Conservation (phyloP, 768 basidiomycete species). For the Tricholoma terreum region DNA sequence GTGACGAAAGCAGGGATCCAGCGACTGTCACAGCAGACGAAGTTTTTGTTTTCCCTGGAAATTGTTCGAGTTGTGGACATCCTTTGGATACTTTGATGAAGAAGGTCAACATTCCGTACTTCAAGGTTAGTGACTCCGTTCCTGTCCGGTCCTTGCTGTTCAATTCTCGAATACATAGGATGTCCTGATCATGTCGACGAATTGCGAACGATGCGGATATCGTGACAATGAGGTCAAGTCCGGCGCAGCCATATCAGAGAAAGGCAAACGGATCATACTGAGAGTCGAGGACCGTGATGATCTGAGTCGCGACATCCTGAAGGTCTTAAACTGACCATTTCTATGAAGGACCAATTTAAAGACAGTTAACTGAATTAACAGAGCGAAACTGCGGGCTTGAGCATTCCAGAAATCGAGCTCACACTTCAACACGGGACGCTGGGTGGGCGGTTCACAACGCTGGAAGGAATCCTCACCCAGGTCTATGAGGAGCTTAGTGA, state of each 20-base stretch:
- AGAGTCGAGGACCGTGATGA: conserved; percentile 93
- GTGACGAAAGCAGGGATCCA: conserved; percentile 12
- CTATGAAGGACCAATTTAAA: not conserved
- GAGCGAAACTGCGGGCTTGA: conserved; percentile 91
- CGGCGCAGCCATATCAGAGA: conserved; percentile 81
- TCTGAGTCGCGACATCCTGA: conserved; percentile 88
- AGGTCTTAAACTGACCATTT: conserved; percentile 49
- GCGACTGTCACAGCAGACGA: conserved; percentile 67
- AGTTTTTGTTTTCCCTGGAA: conserved; percentile 68
- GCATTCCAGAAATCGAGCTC: conserved; percentile 93
- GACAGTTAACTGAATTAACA: conserved; percentile 25
- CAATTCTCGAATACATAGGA: conserved; percentile 50
- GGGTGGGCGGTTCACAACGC: conserved; percentile 95
- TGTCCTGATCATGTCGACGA: conserved; percentile 80
- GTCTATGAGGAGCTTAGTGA: conserved; percentile 92
- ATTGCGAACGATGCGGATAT: conserved; percentile 94
- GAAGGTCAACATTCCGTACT: conserved; percentile 94
- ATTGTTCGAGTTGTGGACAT: conserved; percentile 87
- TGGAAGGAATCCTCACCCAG: conserved; percentile 93
- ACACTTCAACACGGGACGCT: conserved; percentile 89
- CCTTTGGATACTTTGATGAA: conserved; percentile 89
- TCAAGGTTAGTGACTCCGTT: conserved; percentile 61
- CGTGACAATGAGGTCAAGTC: conserved; percentile 98
- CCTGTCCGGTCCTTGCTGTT: not conserved
- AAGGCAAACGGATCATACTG: conserved; percentile 84